Evolutionary conservation across 2,329 filamentous ascomycete species (phyloP).

Genomic region (Meredithiella fracta): DNA sequence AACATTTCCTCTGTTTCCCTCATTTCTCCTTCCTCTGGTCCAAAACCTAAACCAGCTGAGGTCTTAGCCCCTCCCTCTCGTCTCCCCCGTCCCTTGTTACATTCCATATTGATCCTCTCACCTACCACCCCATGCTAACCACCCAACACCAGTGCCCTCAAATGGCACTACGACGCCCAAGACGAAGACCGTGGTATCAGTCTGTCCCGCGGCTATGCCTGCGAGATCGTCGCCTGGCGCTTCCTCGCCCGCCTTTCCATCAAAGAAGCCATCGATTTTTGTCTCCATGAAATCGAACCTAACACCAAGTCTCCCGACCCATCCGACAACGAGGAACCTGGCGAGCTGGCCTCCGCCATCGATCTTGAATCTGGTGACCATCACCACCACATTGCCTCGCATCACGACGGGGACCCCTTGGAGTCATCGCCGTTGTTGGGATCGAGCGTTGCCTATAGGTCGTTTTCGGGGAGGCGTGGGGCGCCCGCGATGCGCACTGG

Average conservation of each 20-base stretch:
- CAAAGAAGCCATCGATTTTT: slow-evolving; percentile 55
- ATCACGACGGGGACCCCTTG: slow-evolving; percentile 28
- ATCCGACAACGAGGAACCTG: slow-evolving; percentile 15
- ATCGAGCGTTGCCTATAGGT: slow-evolving; percentile 19
- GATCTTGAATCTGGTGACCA: slow-evolving; percentile 5
- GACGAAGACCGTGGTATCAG: slow-evolving; percentile 49
- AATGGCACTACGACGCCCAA: slow-evolving; percentile 54
- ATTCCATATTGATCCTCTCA: slow-evolving; percentile 8
- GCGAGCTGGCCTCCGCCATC: not conserved
- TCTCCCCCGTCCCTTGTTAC: slow-evolving; percentile 3
- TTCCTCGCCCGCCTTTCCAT: slow-evolving; percentile 57
- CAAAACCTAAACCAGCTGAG: not conserved
- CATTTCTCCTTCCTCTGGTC: not conserved
- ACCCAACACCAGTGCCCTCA: slow-evolving; percentile 41
- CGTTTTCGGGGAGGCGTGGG: slow-evolving; percentile 15
- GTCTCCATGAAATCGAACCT: slow-evolving; percentile 52
- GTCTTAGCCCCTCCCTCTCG: not conserved
- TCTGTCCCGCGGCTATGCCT: slow-evolving; percentile 53
- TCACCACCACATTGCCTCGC: slow-evolving; percentile 10
- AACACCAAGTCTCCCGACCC: not conserved
- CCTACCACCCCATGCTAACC: not conserved
- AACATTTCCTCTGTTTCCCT: not conserved
- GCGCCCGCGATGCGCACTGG: slow-evolving; percentile 16
- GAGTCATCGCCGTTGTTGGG: slow-evolving; percentile 32
- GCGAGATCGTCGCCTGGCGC: slow-evolving; percentile 68